Evolutionary conservation across 2,329 filamentous ascomycete genomes (phyloP), one percentile per base, ranked within the genome.

Genomic region (Achaetomium macrosporum): DNA sequence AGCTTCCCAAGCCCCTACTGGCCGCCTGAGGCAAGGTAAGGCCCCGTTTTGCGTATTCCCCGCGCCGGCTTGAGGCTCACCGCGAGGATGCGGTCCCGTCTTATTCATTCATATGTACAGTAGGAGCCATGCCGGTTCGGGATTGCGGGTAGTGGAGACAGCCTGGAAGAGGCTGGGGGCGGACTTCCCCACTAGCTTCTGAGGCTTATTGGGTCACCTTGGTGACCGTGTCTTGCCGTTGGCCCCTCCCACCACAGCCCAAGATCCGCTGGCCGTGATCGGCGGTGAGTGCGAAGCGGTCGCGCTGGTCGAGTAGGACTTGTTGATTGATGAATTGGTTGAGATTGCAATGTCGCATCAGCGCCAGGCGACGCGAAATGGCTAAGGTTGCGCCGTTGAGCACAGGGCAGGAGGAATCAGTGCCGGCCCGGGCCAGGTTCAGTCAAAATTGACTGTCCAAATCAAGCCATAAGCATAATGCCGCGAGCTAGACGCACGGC

Each of bases 331-430:
- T 7, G 17, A 20, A n/a, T 12, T 36, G 44, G 25, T 48, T 42
- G 29, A 56, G 50, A 56, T 56, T 56, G 50, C 50, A 47, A 25
- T 41, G 54, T 53, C 36, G 46, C 47, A 53, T 46, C 35, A 11
- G 37, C 30, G 25, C 37, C 16, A 33, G 42, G 29, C 19, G 45
- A 46, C 30, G 37, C 19, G 16, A 51, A 19, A 19, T n/a, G 17
- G 20, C 29, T 31, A 9, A 35, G 31, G 19, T 17, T 19, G 43
- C 37, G 19, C 37, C 36, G 10, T 29, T 37, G 37, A 10, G 43
- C 42, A 40, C 36, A 33, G 47, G 20, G 12, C 33, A 25, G 31
- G 47, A 37, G 33, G 4, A 35, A 12, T 17, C 39, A 37, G 40
- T 29, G 33, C 16, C 33, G 33, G 33, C 33, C n/a, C 33, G 33